phyloP scores from a whole-genome alignment of 1,284 basidiomycete genomes.

The Trichosporon coremiiforme region DNA sequence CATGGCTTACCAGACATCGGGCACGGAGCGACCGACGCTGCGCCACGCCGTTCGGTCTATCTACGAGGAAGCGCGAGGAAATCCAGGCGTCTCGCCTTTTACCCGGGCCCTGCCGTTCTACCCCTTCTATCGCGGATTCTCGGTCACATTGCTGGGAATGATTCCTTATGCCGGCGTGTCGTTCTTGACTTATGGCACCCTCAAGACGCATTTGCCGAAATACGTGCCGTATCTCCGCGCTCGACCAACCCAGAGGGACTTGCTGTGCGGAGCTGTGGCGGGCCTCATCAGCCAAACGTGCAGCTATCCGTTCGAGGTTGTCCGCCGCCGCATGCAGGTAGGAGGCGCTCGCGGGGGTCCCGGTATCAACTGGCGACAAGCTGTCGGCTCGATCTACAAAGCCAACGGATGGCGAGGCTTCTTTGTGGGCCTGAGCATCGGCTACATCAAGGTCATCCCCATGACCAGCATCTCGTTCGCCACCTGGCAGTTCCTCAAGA shows the following conservation, averaged over 20 bases:
- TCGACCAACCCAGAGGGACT: conserved; percentile 58
- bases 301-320: conserved; percentile 95
- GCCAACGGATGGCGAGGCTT: conserved; percentile 81
- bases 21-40: conserved; percentile 64
- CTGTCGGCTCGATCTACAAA: conserved; percentile 68
- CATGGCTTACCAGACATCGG: conserved; percentile 82
- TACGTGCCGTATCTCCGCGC: conserved; percentile 54
- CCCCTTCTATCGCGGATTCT: conserved; percentile 87
- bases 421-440: conserved; percentile 89
- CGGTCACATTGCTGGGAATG: conserved; percentile 87
- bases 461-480: conserved; percentile 70
- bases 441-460: conserved; percentile 94
- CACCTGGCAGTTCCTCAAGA: conserved; percentile 57
- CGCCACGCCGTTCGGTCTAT: conserved; percentile 66
- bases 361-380: conserved; percentile 73
- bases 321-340: conserved; percentile 93
- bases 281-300: conserved; percentile 86
- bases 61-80: conserved; percentile 45
- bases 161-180: conserved; percentile 95
- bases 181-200: conserved; percentile 87
- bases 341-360: conserved; percentile 70
- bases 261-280: conserved; percentile 84
- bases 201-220: conserved; percentile 65
- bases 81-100: conserved; percentile 48
- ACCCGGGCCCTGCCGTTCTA: conserved; percentile 53